phyloP scores from a whole-genome alignment of 2,329 filamentous ascomycete species.

The Cladophialophora exuberans region DNA sequence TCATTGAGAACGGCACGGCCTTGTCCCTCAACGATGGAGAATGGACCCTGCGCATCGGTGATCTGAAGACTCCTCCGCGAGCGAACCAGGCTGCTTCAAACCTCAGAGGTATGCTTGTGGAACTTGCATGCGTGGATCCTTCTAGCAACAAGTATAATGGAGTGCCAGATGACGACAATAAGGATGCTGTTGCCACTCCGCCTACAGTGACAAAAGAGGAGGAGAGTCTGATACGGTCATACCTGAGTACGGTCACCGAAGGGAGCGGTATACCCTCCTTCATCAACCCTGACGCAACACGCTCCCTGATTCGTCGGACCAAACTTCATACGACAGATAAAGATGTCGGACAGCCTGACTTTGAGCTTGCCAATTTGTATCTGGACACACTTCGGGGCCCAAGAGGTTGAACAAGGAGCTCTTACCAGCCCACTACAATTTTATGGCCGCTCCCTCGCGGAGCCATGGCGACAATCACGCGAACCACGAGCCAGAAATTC shows the following conservation, averaged over 20 bases:
- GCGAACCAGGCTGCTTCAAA: slow-evolving; percentile 21
- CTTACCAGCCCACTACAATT: neutral
- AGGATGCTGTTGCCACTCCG: neutral
- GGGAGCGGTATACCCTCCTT: slow-evolving; percentile 22
- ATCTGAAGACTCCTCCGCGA: slow-evolving; percentile 26
- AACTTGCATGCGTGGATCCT: slow-evolving; percentile 19
- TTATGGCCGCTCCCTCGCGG: neutral
- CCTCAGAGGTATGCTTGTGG: slow-evolving; percentile 28
- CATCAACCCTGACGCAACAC: slow-evolving; percentile 5
- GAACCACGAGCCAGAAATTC: neutral
- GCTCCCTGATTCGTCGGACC: slow-evolving; percentile 22
- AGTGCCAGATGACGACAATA: slow-evolving; percentile 6
- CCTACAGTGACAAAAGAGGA: slow-evolving; percentile 19
- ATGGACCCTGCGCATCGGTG: slow-evolving; percentile 31
- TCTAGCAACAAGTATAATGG: neutral
- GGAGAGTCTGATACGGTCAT: slow-evolving; percentile 22
- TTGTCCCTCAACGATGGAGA: slow-evolving; percentile 24
- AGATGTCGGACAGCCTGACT: slow-evolving; percentile 14
- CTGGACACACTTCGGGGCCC: slow-evolving; percentile 26
- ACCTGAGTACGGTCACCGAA: slow-evolving; percentile 25
- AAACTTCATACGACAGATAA: neutral
- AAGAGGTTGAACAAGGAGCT: slow-evolving; percentile 10
- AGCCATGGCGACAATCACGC: neutral
- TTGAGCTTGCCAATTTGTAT: slow-evolving; percentile 28
- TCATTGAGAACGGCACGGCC: slow-evolving; percentile 29